Evolutionary conservation across 495 filamentous ascomycete species (phyloP), one percentile per base, ranked within the genome.

Genomic region (Penicilliopsis zonata): DNA sequence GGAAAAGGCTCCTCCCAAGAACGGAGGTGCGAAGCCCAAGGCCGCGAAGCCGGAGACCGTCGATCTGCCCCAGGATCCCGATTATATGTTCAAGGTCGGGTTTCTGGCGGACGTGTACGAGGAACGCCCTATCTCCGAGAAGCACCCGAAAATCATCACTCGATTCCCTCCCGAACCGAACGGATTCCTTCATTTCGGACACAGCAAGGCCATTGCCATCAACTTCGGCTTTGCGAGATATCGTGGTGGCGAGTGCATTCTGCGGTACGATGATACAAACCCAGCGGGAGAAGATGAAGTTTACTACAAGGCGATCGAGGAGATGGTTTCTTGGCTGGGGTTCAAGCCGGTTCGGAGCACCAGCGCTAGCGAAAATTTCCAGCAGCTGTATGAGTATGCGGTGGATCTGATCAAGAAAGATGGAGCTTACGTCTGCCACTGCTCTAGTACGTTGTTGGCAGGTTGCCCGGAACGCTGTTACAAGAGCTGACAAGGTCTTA

Each of bases 161-260:
- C 76, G 86, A 43, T 95, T 98, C 55, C 90, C 90, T 4, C 90
- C 90, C 10, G 92, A 96, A 57, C 86, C 86, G 21, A 72, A 72
- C 37, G 67, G 67, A 35, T 72, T 67, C 53, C 71, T 93, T 9
- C 87, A 93, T 46, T 83, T 94, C 47, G 87, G 87, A 13, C 90
- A 96, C 52, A 77, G 76, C 41, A 96, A 96, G 61, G 90, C 90
- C n/a, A 95, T 98, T 55, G 76, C 84, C 0, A 72, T 96, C 46
- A 98, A 96, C 59, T 96, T 96, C 52, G 92, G 90, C 0, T 95
- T 94, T 57, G 90, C 90, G 8, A 75, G 72, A 42, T 76, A 79
- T 46, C 80, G 94, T 52, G 78, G 79, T 9, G 92, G 92, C 33
- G 62, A 80, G 34, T 80, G 72, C 55, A 71, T 73, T 19, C 52